Base-by-base conservation (phyloP, 805 yeast genomes). In the Candida qinlingensis region DNA sequence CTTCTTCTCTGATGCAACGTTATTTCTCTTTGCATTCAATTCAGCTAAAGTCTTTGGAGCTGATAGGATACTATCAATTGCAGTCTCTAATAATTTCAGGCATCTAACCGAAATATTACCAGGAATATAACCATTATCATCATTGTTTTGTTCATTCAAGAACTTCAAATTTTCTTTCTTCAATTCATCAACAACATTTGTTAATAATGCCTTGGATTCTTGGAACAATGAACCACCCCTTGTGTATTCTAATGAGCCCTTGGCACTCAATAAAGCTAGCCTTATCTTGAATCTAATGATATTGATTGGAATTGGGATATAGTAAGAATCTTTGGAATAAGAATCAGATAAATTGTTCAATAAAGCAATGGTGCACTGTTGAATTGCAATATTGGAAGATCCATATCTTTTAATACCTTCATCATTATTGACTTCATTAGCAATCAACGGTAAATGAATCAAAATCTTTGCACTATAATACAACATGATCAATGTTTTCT, bases 151-250 rank as follows among this genome's bases (percentile, higher is more conserved):
- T 25, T 44, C 46, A 34, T 41, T 73, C 66, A 25, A 65, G 67
- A 41, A 80, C 52, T 39, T 53, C 50, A 35, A 45, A 37, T 45
- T 74, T 56, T 81, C 86, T 11, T 62, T 56, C 54, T 71, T 77
- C 49, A 85, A 66, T 43, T 75, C 78, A 26, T 70, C 66, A 3
- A 83, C 64, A 3, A 81, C 72, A 31, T 70, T 75, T 25, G 71
- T 64, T 42, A 89, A 65, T 42, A 86, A 67, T 34, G 66, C 72
- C 54, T 80, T 84, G 60, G 83, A 80, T 45, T 83, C 89, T 59
- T 80, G 86, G 60, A 83, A 81, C 47, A 89, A 66, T 1, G 92
- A 82, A 0, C 96, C 96, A 37, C 90, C 89, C 61, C 87, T 80
- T 3, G 87, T 81, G 61, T 87, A 88, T 53, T 89, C 96, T 48